Conservation (phyloP, 2,329 filamentous ascomycete species). For the Dissoconium aciculare region DNA sequence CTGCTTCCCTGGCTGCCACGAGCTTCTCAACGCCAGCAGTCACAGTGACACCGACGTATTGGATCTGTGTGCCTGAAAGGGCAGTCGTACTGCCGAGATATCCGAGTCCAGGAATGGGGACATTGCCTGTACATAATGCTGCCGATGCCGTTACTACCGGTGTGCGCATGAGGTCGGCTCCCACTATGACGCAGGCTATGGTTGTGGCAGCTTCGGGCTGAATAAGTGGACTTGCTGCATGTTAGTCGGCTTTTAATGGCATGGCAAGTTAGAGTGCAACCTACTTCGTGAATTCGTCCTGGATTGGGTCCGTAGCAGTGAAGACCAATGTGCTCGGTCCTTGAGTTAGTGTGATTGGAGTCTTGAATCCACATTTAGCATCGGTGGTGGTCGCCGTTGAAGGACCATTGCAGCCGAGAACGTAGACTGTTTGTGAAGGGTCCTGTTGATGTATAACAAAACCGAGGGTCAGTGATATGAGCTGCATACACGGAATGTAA, state of each 20-base stretch:
- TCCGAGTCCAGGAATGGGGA: conserved; percentile 14
- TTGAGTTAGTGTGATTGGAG: conserved; percentile 19
- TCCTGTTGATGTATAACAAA: no score
- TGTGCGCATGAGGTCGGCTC: conserved; percentile 9
- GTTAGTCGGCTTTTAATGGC: neutral
- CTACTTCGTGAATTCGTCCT: no score
- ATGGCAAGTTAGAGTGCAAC: no score
- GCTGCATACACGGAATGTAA: neutral
- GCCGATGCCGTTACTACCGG: conserved; percentile 3
- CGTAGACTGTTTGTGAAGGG: neutral
- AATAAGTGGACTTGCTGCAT: neutral
- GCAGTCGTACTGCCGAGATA: conserved; percentile 17
- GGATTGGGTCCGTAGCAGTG: no score
- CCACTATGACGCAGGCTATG: conserved; percentile 15
- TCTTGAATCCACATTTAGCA: conserved; percentile 12
- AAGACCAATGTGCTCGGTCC: conserved; percentile 16
- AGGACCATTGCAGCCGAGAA: neutral
- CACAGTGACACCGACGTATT: conserved; percentile 16
- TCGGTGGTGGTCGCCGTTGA: conserved; percentile 6
- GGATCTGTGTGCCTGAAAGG: conserved; percentile 16
- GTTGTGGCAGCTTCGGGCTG: conserved; percentile 6
- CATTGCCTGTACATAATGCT: conserved; percentile 14
- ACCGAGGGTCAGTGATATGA: neutral
- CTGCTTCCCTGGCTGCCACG: neutral
- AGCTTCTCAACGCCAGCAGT: conserved; percentile 17